Base-by-base conservation (phyloP, 164 flowering plant genomes). In the Magnolia changhungtana region DNA sequence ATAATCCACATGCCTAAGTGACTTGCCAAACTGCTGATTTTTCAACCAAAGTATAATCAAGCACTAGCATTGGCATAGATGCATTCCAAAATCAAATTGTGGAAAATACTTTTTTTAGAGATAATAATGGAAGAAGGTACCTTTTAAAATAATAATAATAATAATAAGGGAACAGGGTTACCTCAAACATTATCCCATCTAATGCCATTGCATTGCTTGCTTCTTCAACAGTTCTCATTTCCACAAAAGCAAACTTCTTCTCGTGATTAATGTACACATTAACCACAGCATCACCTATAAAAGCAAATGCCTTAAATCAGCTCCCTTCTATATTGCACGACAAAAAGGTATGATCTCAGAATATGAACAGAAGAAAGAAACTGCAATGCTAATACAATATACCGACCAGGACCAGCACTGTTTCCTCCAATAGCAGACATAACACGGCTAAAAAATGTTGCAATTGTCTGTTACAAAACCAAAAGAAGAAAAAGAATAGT, bases 181-280 rank as follows among this genome's bases (percentile, higher is more conserved):
- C 98, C 94, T 93, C 98, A 80, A 93, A 93, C 37, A 86, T 80
- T 67, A 93, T 89, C 65, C 98, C 98, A 80, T 93, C 98, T 67
- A 93, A 81, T 49, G 97, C 88, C 97, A 93, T 93, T 31, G 97
- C 97, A 84, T 93, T 93, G 75, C 94, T 90, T 49, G 96, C 96
- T 84, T 93, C 98, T 83, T 91, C 98, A 80, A 93, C 98, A 27
- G 94, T 81, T 82, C 98, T 89, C 98, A 93, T 93, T 84, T 93
- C 96, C 78, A 93, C 94, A 81, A 93, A 93, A 65, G 98, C 98
- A 80, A 93, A 93, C 80, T 93, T 93, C 85, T 93, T 93, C 73
- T 93, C 98, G 81, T 93, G 96, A 74, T 93, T 93, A 68, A 93
- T 93, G 83, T 93, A 93, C 27, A 93, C 96, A 91, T 93, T 93